Evolutionary conservation across 169 alveolate genomes (phyloP).

Genomic region (Eimeria maxima): DNA sequence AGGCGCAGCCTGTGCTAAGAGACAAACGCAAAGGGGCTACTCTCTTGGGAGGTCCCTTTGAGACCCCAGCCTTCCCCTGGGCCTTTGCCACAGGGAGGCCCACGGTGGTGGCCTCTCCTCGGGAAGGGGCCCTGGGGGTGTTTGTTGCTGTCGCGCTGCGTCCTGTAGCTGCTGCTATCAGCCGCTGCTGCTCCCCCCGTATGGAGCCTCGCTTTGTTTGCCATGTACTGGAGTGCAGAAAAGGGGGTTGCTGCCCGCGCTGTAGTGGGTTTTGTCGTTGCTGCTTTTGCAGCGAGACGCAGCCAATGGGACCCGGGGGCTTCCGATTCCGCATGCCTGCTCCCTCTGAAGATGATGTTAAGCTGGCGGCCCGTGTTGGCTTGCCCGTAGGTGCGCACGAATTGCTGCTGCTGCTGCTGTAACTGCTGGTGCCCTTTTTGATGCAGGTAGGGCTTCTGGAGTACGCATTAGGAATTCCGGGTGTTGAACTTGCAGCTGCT

Average conservation of each 20-base stretch:
- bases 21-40: constrained; percentile 8
- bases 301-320: background rate
- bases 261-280: background rate
- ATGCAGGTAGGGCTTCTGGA: background rate
- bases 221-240: background rate
- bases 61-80: background rate
- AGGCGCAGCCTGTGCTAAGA: constrained; percentile 6
- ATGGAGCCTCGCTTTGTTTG: background rate
- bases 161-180: background rate
- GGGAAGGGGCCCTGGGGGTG: background rate
- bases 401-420: constrained; percentile 11
- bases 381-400: background rate
- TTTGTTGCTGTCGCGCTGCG: background rate
- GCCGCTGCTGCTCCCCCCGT: background rate
- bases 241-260: background rate
- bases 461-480: background rate
- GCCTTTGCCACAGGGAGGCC: background rate
- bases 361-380: background rate
- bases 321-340: background rate
- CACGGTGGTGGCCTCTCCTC: background rate
- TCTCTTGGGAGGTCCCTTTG: background rate
- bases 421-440: background rate
- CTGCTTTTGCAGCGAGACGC: background rate
- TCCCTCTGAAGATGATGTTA: background rate
- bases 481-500: background rate